Evolutionary conservation across 2,329 filamentous ascomycete genomes (phyloP), one percentile per base, ranked within the genome.

Genomic region (Aspergillus uvarum): DNA sequence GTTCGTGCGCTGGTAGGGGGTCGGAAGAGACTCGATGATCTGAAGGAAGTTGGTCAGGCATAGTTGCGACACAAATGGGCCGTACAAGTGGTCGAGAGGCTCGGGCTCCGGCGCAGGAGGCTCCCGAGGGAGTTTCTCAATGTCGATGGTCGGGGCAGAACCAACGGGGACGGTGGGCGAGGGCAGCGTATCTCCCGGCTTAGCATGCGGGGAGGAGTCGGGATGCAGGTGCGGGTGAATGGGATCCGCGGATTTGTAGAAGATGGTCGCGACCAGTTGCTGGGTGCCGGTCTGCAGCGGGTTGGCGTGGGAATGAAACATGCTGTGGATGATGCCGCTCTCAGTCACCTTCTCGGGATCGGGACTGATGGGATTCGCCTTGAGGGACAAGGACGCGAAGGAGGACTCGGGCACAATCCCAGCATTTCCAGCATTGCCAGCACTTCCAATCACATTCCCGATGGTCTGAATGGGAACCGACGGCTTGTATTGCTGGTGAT

Each of bases 11-110:
- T 80, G 75, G 47, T 83, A 79, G 2, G 80, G 79, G 2, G 81
- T 80, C 14, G 81, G 76, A 10, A 83, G 75, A 32, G 75, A 72
- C 60, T 82, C 76, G 51, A 85, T 73, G 14, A 80, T 81, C 59
- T 82, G 79, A 62, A 82, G 77, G 74, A 85, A 85, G 66, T 83
- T 82, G 32, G 82, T 83, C 60, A 84, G 74, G 69, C 83, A 85
- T 64, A 82, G 72, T 70, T 84, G 82, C 57, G 80, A 82, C 50
- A 85, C 77, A 63, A 81, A 84, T 11, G 78, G 79, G 10, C 82
- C 82, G 66, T 84, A 84, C 19, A 84, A 73, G 67, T 83, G 82
- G 66, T 85, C 82, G 44, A 84, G 74, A 24, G 82, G 81, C 59
- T 83, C 81, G 5, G 82, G 81, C 60, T 83, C 82, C 1, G 80